Percentiles rank a stretch among this genome's conserved stretches.
Evolutionary conservation across 495 filamentous ascomycete genomes (phyloP).

Genomic region (Glonium stellatum): DNA sequence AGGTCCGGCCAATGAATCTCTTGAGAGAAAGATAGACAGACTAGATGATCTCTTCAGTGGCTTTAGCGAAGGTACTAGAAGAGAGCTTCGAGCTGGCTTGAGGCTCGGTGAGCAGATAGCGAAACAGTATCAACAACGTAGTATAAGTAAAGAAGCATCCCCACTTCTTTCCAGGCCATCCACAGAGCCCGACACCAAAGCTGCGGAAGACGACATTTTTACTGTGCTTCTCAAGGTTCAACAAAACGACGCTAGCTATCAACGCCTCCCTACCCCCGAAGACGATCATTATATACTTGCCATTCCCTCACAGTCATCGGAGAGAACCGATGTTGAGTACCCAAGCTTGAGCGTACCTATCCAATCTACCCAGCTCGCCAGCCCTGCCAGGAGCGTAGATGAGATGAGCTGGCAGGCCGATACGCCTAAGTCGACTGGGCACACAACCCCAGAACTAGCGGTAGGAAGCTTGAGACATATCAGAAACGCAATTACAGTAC

Average conservation of each 20-base stretch:
- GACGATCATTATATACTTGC: conserved; percentile 20
- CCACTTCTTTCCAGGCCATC: conserved; percentile 6
- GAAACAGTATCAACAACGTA: conserved; percentile 24
- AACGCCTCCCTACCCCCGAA: conserved; percentile 28
- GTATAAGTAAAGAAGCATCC: conserved; percentile 12
- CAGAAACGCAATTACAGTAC: neutral
- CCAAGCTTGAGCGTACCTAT: conserved; percentile 9
- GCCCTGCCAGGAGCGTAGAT: conserved; percentile 29
- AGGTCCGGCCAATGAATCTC: neutral
- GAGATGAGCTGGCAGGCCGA: conserved; percentile 35
- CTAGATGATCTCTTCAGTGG: conserved; percentile 41
- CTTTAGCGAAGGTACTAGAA: conserved; percentile 40
- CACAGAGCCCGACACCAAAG: neutral
- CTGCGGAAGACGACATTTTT: conserved; percentile 20
- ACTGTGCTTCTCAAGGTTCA: neutral
- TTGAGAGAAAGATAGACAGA: conserved; percentile 15
- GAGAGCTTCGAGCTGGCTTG: conserved; percentile 43
- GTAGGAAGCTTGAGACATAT: neutral
- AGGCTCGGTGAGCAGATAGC: conserved; percentile 47
- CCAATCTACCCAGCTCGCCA: conserved; percentile 20
- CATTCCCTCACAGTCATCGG: conserved; percentile 7
- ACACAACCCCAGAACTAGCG: neutral
- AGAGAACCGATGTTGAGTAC: conserved; percentile 11
- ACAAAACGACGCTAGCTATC: neutral
- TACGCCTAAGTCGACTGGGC: conserved; percentile 18